phyloP scores from a whole-genome alignment of 345 rosid species.

The Hirschfeldia incana region DNA sequence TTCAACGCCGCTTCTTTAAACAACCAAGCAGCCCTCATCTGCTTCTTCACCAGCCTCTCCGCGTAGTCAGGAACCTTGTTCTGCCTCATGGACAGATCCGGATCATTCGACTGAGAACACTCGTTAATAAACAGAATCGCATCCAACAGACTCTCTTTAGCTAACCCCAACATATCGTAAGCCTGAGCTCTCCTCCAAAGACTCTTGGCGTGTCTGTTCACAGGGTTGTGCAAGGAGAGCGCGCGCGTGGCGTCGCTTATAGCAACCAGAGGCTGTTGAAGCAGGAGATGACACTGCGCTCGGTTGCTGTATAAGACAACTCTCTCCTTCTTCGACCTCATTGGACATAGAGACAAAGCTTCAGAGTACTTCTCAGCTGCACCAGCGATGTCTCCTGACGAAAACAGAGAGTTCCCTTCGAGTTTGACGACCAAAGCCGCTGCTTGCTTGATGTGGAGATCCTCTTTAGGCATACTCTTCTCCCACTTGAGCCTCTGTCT shows the following conservation, averaged over 20 bases:
- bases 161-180: slow-evolving; percentile 90
- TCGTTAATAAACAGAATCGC: slow-evolving; percentile 96
- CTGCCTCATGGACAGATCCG: slow-evolving; percentile 85
- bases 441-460: slow-evolving; percentile 97
- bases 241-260: slow-evolving; percentile 95
- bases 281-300: slow-evolving; percentile 91
- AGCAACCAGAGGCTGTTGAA: slow-evolving; percentile 91
- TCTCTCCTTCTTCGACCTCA: slow-evolving; percentile 95
- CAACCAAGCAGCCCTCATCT: slow-evolving; percentile 98
- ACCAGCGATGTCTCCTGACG: slow-evolving; percentile 87
- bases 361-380: slow-evolving; percentile 94
- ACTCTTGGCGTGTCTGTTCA: slow-evolving; percentile 92
- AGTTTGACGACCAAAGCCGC: slow-evolving; percentile 92
- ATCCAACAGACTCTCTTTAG: slow-evolving; percentile 94
- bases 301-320: slow-evolving; percentile 93
- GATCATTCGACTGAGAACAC: slow-evolving; percentile 95
- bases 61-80: slow-evolving; percentile 99
- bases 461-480: slow-evolving; percentile 93
- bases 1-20: slow-evolving; percentile 92
- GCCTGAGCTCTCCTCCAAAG: slow-evolving; percentile 99
- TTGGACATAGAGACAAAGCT: slow-evolving; percentile 82
- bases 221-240: slow-evolving; percentile 81
- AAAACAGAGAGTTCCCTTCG: slow-evolving; percentile 95
- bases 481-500: slow-evolving; percentile 88
- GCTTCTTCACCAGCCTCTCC: slow-evolving; percentile 93